Evolutionary conservation across 345 rosid species (phyloP).

Genomic region (Sonneratia alba): DNA sequence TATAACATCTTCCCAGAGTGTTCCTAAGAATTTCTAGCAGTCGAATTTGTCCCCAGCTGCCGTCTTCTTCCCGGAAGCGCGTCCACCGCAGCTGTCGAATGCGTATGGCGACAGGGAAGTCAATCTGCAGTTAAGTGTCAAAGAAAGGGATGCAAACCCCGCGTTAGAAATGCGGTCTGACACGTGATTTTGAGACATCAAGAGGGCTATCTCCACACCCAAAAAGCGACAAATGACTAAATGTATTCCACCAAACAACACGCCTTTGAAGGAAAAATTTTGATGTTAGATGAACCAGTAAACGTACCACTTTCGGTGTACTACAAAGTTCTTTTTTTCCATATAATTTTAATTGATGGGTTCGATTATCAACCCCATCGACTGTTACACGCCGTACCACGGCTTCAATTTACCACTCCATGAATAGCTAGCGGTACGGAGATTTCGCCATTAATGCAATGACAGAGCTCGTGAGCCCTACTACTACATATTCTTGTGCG

Average conservation of each 20-base stretch:
- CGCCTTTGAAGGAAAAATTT: not conserved
- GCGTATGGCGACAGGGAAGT: slow-evolving; percentile 26
- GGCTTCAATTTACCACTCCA: not conserved
- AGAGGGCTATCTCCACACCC: not conserved
- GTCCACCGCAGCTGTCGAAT: slow-evolving; percentile 3
- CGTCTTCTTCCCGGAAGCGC: slow-evolving; percentile 9
- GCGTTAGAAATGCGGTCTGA: not conserved
- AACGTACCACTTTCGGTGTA: not conserved
- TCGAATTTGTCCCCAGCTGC: not conserved
- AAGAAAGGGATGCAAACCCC: not conserved
- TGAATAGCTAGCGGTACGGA: not conserved
- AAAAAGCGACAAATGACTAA: not conserved
- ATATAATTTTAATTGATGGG: no score
- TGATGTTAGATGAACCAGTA: not conserved
- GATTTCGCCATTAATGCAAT: not conserved
- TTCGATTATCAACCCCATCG: no score
- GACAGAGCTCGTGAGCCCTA: not conserved
- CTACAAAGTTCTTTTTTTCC: not conserved
- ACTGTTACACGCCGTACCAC: not conserved
- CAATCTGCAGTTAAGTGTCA: slow-evolving; percentile 30
- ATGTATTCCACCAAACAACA: not conserved
- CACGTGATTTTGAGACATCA: not conserved
- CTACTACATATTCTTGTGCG: no score
- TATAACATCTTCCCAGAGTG: slow-evolving; percentile 4
- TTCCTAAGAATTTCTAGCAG: slow-evolving; percentile 7